Conservation (phyloP, 1,284 basidiomycete genomes). For the Irpex lacteus region DNA sequence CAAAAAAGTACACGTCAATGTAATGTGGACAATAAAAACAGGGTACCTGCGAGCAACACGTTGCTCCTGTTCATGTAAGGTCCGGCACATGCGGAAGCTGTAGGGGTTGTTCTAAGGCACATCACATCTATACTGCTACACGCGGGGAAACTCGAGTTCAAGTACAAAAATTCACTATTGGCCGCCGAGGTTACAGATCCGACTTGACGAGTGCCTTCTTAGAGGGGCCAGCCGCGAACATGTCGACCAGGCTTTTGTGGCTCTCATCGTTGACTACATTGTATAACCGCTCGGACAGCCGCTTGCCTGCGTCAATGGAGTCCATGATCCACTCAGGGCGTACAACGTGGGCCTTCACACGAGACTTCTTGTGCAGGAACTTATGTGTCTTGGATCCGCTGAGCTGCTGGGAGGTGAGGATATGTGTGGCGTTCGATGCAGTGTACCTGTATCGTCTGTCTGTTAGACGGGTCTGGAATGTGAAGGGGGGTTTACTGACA, state of each 20-base stretch:
- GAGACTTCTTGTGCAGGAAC: conserved; percentile 47
- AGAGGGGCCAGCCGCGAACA: conserved; percentile 22
- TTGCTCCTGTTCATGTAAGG: not conserved
- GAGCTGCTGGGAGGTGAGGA: conserved; percentile 65
- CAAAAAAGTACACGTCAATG: not conserved
- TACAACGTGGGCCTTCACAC: conserved; percentile 51
- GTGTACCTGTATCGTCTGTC: conserved; percentile 36
- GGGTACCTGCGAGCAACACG: not conserved
- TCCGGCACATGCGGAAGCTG: not conserved
- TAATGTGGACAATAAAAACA: not conserved
- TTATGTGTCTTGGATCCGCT: conserved; percentile 65
- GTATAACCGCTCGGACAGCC: conserved; percentile 56
- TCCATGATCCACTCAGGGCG: conserved; percentile 72
- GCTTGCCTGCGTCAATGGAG: conserved; percentile 54
- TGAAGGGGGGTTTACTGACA: conserved; percentile 34
- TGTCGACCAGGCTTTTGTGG: conserved; percentile 26
- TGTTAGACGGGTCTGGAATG: not conserved
- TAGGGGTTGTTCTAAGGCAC: not conserved
- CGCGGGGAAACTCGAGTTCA: not conserved
- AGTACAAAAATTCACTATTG: not conserved
- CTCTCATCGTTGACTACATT: conserved; percentile 38
- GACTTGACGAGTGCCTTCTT: not conserved
- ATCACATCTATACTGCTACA: not conserved
- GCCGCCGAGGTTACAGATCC: not conserved
- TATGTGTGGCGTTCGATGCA: conserved; percentile 64